Conservation (phyloP, 352 stramenopile species). For the Globisporangium sylvaticum region DNA sequence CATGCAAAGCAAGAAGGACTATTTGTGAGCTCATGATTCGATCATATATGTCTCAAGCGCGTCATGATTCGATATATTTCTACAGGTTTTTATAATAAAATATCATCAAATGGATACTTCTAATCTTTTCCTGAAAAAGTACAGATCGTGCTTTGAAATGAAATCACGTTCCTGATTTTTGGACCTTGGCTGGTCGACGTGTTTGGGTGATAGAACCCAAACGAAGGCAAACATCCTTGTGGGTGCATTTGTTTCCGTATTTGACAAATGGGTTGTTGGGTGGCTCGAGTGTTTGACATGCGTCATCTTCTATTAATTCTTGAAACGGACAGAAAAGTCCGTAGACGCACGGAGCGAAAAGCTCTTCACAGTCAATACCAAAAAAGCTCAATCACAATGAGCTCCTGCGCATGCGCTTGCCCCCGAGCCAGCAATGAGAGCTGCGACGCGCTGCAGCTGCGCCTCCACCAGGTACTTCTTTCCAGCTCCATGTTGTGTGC, state of each 20-base stretch:
- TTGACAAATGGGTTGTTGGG: neutral
- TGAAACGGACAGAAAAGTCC: neutral
- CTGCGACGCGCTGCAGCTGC: slow-evolving; percentile 27
- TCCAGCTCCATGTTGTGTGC: neutral
- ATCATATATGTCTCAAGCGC: neutral
- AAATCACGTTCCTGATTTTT: neutral
- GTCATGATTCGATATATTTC: neutral
- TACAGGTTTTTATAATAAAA: no score
- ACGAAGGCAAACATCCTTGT: neutral
- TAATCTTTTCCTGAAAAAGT: no score
- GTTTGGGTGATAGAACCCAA: neutral
- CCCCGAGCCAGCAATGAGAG: neutral
- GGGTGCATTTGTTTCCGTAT: neutral
- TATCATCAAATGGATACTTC: no score
- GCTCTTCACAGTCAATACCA: neutral
- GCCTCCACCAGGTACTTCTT: slow-evolving; percentile 34
- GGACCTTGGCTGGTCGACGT: neutral
- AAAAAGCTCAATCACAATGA: neutral
- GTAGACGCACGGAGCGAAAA: no score
- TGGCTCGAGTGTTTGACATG: neutral
- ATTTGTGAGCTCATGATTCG: neutral
- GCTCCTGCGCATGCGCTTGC: neutral
- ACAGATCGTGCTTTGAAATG: neutral
- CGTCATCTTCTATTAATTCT: neutral
- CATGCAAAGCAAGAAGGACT: neutral